A percentile compares a stretch with the other conserved stretches of the same genome.
Evolutionary conservation across 163 green algal species (phyloP).

Genomic region (Smithsoniella earleae): DNA sequence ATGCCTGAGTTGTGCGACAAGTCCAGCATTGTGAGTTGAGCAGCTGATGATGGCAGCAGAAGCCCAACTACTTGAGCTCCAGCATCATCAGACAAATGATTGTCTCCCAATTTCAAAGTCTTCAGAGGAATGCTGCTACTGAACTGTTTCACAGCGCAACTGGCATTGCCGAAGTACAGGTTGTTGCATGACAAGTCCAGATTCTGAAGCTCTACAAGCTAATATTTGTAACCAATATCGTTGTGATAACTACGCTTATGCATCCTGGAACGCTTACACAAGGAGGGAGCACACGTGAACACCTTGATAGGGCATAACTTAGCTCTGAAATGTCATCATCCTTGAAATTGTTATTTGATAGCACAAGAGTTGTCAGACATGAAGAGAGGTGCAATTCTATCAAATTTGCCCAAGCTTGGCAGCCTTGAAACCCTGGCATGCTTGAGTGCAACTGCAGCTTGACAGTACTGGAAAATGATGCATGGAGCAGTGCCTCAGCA

Average conservation of each 20-base stretch:
- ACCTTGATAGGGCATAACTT: background rate
- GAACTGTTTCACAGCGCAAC: background rate
- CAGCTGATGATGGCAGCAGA: conserved; percentile 6
- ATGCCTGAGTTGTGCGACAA: conserved; percentile 10
- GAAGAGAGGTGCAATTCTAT: background rate
- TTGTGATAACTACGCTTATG: too few species aligned
- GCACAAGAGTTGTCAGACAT: background rate
- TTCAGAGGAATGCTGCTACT: background rate
- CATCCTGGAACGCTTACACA: too few species aligned
- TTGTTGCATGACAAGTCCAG: conserved; percentile 14
- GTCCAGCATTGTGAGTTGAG: background rate
- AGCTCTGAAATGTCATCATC: background rate
- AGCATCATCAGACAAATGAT: background rate
- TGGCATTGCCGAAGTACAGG: background rate
- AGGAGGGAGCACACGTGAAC: conserved; percentile 9
- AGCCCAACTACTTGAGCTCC: background rate
- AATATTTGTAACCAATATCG: too few species aligned
- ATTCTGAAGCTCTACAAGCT: background rate
- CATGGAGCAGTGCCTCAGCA: background rate
- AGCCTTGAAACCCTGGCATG: conserved; percentile 15
- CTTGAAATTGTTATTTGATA: background rate
- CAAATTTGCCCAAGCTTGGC: conserved; percentile 5
- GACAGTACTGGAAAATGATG: background rate
- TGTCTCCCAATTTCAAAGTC: background rate
- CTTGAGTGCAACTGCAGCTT: background rate